phyloP scores from a whole-genome alignment of 768 basidiomycete genomes.

The Tulasnella calospora region DNA sequence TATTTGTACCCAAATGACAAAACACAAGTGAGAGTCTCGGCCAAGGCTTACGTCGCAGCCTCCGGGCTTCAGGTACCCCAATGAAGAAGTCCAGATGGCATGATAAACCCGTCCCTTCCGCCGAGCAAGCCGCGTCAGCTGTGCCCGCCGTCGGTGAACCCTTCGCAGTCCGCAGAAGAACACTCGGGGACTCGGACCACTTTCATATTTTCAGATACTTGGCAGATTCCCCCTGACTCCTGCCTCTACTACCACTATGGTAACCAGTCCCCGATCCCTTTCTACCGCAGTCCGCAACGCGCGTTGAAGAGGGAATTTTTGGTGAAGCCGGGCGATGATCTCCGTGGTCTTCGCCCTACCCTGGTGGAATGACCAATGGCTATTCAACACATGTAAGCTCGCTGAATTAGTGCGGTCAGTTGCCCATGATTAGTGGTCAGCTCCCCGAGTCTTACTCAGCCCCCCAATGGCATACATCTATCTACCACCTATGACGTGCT shows the following conservation, averaged over 20 bases:
- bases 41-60: not conserved
- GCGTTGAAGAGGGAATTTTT: not conserved
- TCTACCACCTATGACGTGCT: not conserved
- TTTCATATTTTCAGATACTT: not conserved
- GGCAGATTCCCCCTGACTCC: not conserved
- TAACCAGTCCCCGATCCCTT: not conserved
- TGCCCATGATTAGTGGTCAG: slow-evolving; percentile 2
- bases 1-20: not conserved
- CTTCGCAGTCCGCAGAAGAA: not conserved
- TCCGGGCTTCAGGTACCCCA: not conserved
- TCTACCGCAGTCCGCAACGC: not conserved
- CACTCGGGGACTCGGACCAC: not conserved
- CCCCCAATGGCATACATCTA: not conserved
- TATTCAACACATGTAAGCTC: slow-evolving; percentile 3
- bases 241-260: not conserved
- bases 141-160: not conserved
- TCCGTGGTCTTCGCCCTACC: not conserved
- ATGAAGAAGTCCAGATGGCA: not conserved
- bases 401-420: not conserved
- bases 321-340: not conserved
- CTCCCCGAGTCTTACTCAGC: slow-evolving; percentile 3
- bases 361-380: not conserved
- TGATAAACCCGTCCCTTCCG: not conserved
- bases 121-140: not conserved
- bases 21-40: not conserved